A percentile compares a stretch with the other conserved stretches of the same genome.
These are phyloP conservation scores for Hypomontagnella submonticulosa DNA, from an alignment of 495 filamentous ascomycete species.

Conservation along the genomic window DNA sequence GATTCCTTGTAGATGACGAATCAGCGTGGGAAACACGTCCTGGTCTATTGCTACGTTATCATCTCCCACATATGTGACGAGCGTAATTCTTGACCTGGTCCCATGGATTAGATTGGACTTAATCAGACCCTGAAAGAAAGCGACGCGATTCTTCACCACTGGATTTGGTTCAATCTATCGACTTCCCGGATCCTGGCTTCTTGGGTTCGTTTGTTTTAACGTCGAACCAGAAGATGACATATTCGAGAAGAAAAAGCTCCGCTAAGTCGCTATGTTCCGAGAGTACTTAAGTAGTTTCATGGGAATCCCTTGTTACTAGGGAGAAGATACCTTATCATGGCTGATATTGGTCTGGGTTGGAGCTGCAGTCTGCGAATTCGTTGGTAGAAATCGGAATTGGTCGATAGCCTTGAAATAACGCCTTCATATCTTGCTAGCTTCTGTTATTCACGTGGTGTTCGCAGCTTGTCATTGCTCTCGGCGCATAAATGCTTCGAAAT, in stretches of 20 bases:
- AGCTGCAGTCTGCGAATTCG: slow-evolving; percentile 8
- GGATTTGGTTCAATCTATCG: slow-evolving; percentile 3
- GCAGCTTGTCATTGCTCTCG: slow-evolving; percentile 31
- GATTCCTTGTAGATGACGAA: slow-evolving; percentile 37
- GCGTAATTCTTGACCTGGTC: slow-evolving; percentile 17
- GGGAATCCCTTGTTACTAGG: slow-evolving; percentile 13
- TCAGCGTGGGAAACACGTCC: slow-evolving; percentile 13
- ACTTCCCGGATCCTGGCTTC: slow-evolving; percentile 8
- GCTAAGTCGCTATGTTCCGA: slow-evolving; percentile 26
- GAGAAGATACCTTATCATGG: slow-evolving; percentile 17
- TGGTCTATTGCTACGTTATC: slow-evolving; percentile 35
- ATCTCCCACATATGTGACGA: slow-evolving; percentile 39
- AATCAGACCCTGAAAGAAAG: slow-evolving; percentile 15
- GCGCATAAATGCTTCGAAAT: slow-evolving; percentile 38
- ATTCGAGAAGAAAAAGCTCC: slow-evolving; percentile 17
- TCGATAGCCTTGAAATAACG: not conserved
- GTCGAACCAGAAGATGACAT: not conserved
- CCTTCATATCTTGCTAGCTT: slow-evolving; percentile 8
- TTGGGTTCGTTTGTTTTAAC: not conserved
- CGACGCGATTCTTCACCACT: slow-evolving; percentile 1
- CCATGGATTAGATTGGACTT: no score
- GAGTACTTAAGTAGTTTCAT: slow-evolving; percentile 12
- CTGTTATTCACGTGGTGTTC: slow-evolving; percentile 26
- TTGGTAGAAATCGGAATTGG: slow-evolving; percentile 18
- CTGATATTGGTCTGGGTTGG: slow-evolving; percentile 33